Evolutionary conservation across 2,329 filamentous ascomycete genomes (phyloP).

Genomic region (Botryotinia narcissicola): DNA sequence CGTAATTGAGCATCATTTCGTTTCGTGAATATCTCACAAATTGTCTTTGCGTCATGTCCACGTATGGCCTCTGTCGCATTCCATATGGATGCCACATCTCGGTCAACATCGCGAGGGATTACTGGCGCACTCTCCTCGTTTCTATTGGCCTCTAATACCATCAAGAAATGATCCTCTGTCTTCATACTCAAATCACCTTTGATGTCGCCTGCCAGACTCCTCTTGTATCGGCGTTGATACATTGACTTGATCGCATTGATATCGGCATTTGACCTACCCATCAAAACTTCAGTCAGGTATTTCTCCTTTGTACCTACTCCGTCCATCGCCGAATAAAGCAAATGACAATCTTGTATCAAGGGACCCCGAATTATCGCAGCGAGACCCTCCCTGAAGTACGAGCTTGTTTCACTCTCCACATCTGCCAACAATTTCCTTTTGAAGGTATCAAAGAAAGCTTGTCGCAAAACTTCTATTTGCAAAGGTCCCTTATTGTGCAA

Average conservation of each 20-base stretch:
- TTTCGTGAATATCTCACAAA: conserved; percentile 74
- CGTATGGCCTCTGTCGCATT: conserved; percentile 70
- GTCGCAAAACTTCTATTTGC: conserved; percentile 67
- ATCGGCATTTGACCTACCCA: conserved; percentile 82
- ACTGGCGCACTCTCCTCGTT: conserved; percentile 76
- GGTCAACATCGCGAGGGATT: conserved; percentile 68
- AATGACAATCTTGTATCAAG: conserved; percentile 70
- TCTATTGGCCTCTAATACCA: conserved; percentile 71
- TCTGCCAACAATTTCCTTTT: conserved; percentile 70
- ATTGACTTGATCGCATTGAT: conserved; percentile 78
- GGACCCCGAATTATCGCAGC: conserved; percentile 76
- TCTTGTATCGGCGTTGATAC: conserved; percentile 67
- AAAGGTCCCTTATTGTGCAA: conserved; percentile 73
- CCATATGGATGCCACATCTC: conserved; percentile 73
- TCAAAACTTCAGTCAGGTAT: conserved; percentile 80
- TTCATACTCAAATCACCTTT: conserved; percentile 79
- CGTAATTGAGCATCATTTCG: conserved; percentile 81
- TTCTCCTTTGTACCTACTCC: conserved; percentile 84
- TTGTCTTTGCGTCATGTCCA: conserved; percentile 65
- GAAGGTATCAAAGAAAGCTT: conserved; percentile 63
- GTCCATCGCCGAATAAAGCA: conserved; percentile 68
- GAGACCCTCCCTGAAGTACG: conserved; percentile 72
- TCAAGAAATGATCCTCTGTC: conserved; percentile 80
- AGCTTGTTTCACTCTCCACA: conserved; percentile 72
- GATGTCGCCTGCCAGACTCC: conserved; percentile 68